Conservation (phyloP, 495 filamentous ascomycete species). For the Jackrogersella minutella region DNA sequence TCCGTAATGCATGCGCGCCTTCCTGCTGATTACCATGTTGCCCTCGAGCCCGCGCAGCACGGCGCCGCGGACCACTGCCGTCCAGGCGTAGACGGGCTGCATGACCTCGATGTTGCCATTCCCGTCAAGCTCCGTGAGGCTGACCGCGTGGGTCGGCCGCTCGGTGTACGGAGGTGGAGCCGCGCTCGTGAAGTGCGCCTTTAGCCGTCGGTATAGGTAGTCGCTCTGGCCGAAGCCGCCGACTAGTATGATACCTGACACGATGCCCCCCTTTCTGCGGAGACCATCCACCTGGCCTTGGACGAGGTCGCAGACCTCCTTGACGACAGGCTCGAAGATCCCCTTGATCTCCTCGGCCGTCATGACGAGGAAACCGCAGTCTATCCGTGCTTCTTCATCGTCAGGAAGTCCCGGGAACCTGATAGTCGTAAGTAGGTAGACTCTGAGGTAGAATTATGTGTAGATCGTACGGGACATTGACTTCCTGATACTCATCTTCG, state of each 20-base stretch:
- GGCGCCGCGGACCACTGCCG: constrained; percentile 74
- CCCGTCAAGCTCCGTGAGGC: constrained; percentile 46
- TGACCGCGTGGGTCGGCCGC: constrained; percentile 64
- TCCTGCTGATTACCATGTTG: constrained; percentile 72
- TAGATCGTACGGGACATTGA: constrained; percentile 67
- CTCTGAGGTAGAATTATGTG: background rate
- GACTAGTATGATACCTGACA: constrained; percentile 73
- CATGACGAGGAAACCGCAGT: constrained; percentile 71
- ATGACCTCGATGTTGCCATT: constrained; percentile 71
- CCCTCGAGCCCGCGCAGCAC: constrained; percentile 74
- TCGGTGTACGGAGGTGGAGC: constrained; percentile 73
- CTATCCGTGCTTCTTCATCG: constrained; percentile 66
- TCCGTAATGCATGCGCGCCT: constrained; percentile 77
- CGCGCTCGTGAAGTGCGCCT: constrained; percentile 68
- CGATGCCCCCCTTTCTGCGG: constrained; percentile 66
- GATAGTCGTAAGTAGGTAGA: background rate
- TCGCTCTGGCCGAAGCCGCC: constrained; percentile 75
- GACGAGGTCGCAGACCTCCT: constrained; percentile 67
- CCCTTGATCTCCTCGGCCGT: constrained; percentile 65
- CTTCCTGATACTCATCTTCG: constrained; percentile 72
- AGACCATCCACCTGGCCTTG: constrained; percentile 68
- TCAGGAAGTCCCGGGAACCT: constrained; percentile 76
- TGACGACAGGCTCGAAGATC: constrained; percentile 72
- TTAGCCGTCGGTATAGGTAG: constrained; percentile 71
- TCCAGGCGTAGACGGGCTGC: constrained; percentile 81